Evolutionary conservation across 1,139 yeast genomes (phyloP).

Genomic region (Dujonia santamariae): DNA sequence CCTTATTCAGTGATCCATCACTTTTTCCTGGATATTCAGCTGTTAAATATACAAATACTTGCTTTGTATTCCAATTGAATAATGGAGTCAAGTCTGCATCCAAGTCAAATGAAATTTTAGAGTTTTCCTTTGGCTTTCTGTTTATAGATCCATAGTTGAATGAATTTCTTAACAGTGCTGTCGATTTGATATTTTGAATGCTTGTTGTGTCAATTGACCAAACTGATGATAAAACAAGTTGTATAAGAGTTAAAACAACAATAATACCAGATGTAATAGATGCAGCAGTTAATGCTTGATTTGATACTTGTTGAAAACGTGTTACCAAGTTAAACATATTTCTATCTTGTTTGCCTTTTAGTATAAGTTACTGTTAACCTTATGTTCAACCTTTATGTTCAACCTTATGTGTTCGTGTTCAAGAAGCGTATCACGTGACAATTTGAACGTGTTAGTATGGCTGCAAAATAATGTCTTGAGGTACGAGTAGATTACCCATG

Average conservation of each 20-base stretch:
- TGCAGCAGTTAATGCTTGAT: slow-evolving; percentile 54
- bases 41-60: slow-evolving; percentile 82
- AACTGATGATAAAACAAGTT: slow-evolving; percentile 44
- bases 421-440: no score
- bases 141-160: slow-evolving; percentile 71
- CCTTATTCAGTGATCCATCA: slow-evolving; percentile 52
- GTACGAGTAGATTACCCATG: no score
- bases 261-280: slow-evolving; percentile 45
- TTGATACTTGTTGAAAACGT: slow-evolving; percentile 52
- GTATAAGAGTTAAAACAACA: slow-evolving; percentile 45
- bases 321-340: slow-evolving; percentile 43
- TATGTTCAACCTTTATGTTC: no score
- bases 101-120: slow-evolving; percentile 69
- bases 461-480: no score
- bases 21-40: slow-evolving; percentile 79
- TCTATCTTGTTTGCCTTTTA: background rate
- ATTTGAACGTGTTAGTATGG: no score
- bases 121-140: slow-evolving; percentile 77
- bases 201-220: slow-evolving; percentile 43
- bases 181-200: slow-evolving; percentile 36
- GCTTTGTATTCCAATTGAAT: slow-evolving; percentile 97
- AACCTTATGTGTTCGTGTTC: no score
- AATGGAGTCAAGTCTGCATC: slow-evolving; percentile 62
- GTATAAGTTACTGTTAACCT: background rate
- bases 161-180: slow-evolving; percentile 54